A percentile compares a stretch with the other conserved stretches of the same genome.
These are phyloP conservation scores for Annulohypoxylon maeteangense DNA, from an alignment of 495 filamentous ascomycete genomes.

Conservation along the genomic window DNA sequence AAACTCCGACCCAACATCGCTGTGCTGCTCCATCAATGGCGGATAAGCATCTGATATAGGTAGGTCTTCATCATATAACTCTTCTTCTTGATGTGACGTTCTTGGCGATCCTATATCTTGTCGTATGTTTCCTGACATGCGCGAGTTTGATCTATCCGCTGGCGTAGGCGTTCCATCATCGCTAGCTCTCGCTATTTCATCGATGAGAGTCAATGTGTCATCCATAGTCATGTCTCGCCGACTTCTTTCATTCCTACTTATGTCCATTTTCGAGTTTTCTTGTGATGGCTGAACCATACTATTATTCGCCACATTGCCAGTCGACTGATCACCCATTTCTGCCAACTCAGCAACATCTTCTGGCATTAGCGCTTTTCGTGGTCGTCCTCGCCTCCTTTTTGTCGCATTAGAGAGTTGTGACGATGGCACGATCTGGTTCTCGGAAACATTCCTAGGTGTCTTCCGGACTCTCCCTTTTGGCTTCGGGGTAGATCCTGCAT, in stretches of 20 bases:
- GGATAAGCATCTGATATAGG: constrained; percentile 36
- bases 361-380: constrained; percentile 41
- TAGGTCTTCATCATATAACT: constrained; percentile 24
- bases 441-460: constrained; percentile 37
- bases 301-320: constrained; percentile 9
- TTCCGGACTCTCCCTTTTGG: constrained; percentile 43
- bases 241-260: background rate
- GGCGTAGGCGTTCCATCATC: constrained; percentile 27
- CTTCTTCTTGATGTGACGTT: constrained; percentile 30
- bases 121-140: background rate
- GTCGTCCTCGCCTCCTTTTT: constrained; percentile 45
- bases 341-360: constrained; percentile 44
- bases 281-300: background rate
- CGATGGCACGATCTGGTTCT: constrained; percentile 31
- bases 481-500: constrained; percentile 40
- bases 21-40: constrained; percentile 39
- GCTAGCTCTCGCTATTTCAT: constrained; percentile 21
- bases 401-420: constrained; percentile 39
- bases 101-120: constrained; percentile 17
- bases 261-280: constrained; percentile 3
- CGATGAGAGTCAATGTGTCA: constrained; percentile 35
- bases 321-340: constrained; percentile 18
- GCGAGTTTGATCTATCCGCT: constrained; percentile 17
- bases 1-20: constrained; percentile 43
- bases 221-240: constrained; percentile 44